Evolutionary conservation across 805 yeast genomes (phyloP).

Genomic region (Jamesozyma jinghongensis): DNA sequence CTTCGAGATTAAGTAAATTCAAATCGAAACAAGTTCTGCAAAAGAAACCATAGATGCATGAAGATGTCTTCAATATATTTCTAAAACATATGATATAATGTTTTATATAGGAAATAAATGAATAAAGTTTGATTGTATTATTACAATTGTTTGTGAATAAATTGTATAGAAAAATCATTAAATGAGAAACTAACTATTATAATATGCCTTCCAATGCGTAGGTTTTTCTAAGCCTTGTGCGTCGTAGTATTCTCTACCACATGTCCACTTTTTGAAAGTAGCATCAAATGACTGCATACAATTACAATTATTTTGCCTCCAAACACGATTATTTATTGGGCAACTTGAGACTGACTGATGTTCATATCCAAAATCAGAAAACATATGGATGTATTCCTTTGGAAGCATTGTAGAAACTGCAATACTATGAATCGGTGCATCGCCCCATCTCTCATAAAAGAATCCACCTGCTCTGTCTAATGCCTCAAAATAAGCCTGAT

Average conservation of each 20-base stretch:
- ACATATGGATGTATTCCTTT: constrained; percentile 50
- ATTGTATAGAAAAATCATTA: too few species aligned
- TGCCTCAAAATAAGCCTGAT: constrained; percentile 48
- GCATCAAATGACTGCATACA: constrained; percentile 51
- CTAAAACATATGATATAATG: too few species aligned
- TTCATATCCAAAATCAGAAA: constrained; percentile 63
- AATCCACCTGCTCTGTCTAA: constrained; percentile 66
- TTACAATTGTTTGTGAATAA: too few species aligned
- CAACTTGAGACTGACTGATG: constrained; percentile 59
- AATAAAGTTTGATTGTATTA: too few species aligned
- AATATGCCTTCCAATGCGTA: too few species aligned
- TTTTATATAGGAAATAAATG: too few species aligned
- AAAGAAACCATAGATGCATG: constrained; percentile 7
- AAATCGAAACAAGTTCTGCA: constrained; percentile 48
- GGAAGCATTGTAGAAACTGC: constrained; percentile 46
- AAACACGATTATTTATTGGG: constrained; percentile 43
- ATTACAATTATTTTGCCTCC: constrained; percentile 50
- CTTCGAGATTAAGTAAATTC: constrained; percentile 39
- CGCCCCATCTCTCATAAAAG: constrained; percentile 86
- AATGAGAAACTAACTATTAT: too few species aligned
- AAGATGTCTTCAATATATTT: too few species aligned
- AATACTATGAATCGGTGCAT: constrained; percentile 70
- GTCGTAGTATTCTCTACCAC: constrained; percentile 51
- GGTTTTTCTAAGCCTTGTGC: constrained; percentile 45
- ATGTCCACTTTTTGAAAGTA: constrained; percentile 60